Evolutionary conservation across 2,329 filamentous ascomycete genomes (phyloP).

Genomic region (Zasmidium cellare): DNA sequence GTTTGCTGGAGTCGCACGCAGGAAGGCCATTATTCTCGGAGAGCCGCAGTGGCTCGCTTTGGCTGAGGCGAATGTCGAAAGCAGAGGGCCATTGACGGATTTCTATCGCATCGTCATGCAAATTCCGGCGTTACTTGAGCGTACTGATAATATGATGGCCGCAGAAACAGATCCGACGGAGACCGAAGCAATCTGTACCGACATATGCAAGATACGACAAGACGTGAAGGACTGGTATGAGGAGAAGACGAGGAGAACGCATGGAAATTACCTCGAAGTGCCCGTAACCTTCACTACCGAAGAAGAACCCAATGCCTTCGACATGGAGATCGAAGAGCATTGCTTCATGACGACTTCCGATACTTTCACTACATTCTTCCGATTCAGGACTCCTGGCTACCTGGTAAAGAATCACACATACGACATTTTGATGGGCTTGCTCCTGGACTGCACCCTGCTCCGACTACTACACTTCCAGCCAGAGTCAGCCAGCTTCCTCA

Average conservation of each 20-base stretch:
- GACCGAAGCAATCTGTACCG: background rate
- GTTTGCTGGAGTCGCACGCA: constrained; percentile 12
- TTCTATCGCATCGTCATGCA: constrained; percentile 9
- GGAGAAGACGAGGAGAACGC: background rate
- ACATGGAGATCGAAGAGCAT: constrained; percentile 13
- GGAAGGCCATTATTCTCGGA: constrained; percentile 10
- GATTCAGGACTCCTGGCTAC: constrained; percentile 6
- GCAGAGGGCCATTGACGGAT: constrained; percentile 4
- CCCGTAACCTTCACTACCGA: background rate
- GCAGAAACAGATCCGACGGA: background rate
- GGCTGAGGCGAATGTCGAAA: background rate
- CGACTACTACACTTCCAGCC: constrained; percentile 15
- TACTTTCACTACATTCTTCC: constrained; percentile 7
- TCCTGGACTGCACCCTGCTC: constrained; percentile 12
- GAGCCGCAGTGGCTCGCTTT: constrained; percentile 8
- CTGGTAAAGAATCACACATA: constrained; percentile 7
- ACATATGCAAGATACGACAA: background rate
- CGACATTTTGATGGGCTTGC: constrained; percentile 5
- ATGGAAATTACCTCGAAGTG: background rate
- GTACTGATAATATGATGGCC: background rate
- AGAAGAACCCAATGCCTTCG: constrained; percentile 3
- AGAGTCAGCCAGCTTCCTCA: background rate
- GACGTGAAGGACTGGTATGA: background rate
- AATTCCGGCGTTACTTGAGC: constrained; percentile 8
- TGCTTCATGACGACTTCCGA: constrained; percentile 12